These are phyloP conservation scores for Scedosporium dehoogii DNA, from an alignment of 2,329 filamentous ascomycete genomes.

Conservation along the genomic window DNA sequence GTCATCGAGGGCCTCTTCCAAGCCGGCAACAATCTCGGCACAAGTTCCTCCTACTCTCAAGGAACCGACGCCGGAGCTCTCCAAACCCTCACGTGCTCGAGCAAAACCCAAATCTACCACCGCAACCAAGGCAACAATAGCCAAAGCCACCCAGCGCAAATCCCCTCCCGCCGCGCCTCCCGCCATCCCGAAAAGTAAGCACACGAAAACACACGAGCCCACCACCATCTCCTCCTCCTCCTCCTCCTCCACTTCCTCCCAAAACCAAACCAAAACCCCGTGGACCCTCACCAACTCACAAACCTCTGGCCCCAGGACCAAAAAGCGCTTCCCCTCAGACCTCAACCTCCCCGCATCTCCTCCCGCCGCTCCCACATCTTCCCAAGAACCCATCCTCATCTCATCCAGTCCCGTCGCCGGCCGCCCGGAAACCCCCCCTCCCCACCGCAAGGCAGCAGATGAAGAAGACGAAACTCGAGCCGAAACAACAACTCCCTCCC, in stretches of 20 bases:
- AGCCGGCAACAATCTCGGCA: neutral
- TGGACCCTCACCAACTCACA: slow-evolving; percentile 35
- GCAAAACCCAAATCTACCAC: neutral
- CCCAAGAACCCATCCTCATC: slow-evolving; percentile 31
- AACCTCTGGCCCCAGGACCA: slow-evolving; percentile 25
- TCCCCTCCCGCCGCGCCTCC: neutral
- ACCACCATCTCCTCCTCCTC: slow-evolving; percentile 2
- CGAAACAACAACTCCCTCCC: neutral
- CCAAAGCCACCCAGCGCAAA: neutral
- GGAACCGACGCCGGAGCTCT: neutral
- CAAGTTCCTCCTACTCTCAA: neutral
- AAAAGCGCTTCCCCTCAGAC: neutral
- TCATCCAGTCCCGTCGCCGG: slow-evolving; percentile 29
- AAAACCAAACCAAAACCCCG: slow-evolving; percentile 15
- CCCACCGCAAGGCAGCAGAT: neutral
- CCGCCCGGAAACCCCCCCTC: slow-evolving; percentile 6
- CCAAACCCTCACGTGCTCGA: neutral
- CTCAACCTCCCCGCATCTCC: neutral
- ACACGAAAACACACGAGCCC: neutral
- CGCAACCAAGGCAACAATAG: slow-evolving; percentile 13
- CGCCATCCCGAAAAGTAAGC: slow-evolving; percentile 6
- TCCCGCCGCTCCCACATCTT: slow-evolving; percentile 25
- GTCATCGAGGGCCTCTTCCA: neutral
- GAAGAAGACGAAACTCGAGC: neutral
- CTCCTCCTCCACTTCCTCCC: neutral